Percentiles rank a stretch among this genome's conserved stretches.
Conservation (phyloP, 306 rosid genomes). For the Cajanus cajan region DNA sequence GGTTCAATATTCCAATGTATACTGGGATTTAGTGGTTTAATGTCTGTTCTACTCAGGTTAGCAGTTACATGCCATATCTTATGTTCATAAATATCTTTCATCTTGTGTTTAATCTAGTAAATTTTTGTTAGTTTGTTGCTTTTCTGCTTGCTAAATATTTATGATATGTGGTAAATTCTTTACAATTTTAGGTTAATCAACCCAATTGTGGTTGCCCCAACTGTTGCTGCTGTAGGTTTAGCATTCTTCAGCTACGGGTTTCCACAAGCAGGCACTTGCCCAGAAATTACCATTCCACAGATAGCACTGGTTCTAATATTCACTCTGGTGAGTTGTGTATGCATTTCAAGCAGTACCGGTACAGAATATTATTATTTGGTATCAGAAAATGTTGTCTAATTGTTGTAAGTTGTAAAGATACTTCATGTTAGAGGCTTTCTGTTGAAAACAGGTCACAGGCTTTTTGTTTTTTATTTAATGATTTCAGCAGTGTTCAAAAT, state of each 20-base stretch:
- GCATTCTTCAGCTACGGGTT: constrained; percentile 96
- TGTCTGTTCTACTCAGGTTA: constrained; percentile 86
- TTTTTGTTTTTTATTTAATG: constrained; percentile 24
- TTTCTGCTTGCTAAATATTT: background rate
- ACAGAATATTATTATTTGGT: background rate
- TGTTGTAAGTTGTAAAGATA: background rate
- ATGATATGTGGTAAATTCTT: background rate
- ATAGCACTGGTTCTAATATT: constrained; percentile 75
- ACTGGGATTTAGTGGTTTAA: constrained; percentile 85
- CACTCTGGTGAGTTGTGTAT: constrained; percentile 60
- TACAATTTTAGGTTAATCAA: constrained; percentile 64
- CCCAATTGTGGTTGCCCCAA: constrained; percentile 94
- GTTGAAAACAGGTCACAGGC: background rate
- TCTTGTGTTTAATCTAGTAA: constrained; percentile 10
- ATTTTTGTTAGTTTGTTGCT: background rate
- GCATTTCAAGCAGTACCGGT: constrained; percentile 6
- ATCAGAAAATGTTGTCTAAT: background rate
- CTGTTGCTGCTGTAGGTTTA: constrained; percentile 92
- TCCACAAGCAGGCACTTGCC: constrained; percentile 89
- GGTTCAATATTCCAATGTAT: constrained; percentile 85
- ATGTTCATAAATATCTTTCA: background rate
- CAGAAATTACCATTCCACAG: constrained; percentile 85
- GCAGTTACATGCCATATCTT: constrained; percentile 7
- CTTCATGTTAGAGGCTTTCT: background rate
- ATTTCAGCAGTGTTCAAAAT: constrained; percentile 28